Evolutionary conservation across 2,329 filamentous ascomycete genomes (phyloP).

Genomic region (Penicillium capsulatum): DNA sequence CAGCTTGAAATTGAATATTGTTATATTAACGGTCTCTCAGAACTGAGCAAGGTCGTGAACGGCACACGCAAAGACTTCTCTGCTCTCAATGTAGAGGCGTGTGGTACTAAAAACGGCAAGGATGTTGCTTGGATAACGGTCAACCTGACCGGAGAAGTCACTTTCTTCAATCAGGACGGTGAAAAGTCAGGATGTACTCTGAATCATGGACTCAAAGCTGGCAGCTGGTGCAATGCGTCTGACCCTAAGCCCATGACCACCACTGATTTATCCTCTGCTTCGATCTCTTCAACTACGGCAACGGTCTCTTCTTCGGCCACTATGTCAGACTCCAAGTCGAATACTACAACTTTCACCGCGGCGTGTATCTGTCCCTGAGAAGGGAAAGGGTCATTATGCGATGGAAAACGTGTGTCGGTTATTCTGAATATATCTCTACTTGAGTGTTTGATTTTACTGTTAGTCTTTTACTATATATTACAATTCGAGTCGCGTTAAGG

Average conservation of each 20-base stretch:
- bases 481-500: neutral
- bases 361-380: neutral
- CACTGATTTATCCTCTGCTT: neutral
- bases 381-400: neutral
- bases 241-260: neutral
- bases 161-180: conserved; percentile 10
- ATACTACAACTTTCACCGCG: neutral
- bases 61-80: conserved; percentile 1
- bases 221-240: conserved; percentile 7
- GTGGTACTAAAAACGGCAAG: conserved; percentile 5
- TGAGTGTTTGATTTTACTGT: neutral
- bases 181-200: conserved; percentile 5
- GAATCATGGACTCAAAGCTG: conserved; percentile 6
- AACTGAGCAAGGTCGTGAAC: conserved; percentile 4
- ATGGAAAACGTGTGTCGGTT: neutral
- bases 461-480: neutral
- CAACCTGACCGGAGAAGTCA: conserved; percentile 5
- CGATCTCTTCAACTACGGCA: neutral
- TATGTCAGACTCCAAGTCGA: neutral
- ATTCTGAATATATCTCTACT: neutral
- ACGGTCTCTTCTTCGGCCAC: neutral
- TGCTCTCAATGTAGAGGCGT: conserved; percentile 3
- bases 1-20: neutral
- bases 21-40: conserved; percentile 1
- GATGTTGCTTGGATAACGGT: conserved; percentile 9